Conservation (phyloP, 2,329 filamentous ascomycete species). For the Phoma sp. region DNA sequence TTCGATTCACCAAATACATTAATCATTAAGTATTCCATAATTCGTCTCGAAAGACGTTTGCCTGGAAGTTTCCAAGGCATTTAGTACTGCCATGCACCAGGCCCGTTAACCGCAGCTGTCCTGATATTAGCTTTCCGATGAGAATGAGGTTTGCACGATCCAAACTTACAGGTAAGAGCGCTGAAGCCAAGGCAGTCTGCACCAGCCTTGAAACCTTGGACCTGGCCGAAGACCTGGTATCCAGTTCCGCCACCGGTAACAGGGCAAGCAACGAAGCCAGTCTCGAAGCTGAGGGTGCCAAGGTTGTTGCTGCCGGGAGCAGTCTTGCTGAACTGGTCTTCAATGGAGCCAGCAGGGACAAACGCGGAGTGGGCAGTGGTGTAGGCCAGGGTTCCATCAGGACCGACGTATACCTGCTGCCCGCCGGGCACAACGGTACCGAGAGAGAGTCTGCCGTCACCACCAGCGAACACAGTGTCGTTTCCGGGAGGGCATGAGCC, state of each 20-base stretch:
- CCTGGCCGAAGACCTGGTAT: conserved; percentile 46
- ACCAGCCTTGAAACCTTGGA: conserved; percentile 26
- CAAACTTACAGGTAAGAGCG: conserved; percentile 40
- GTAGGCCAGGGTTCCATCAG: conserved; percentile 63
- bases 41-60: conserved; percentile 11
- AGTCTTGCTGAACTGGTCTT: conserved; percentile 57
- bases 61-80: background rate
- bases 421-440: conserved; percentile 67
- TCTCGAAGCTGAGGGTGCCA: conserved; percentile 38
- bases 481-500: conserved; percentile 57
- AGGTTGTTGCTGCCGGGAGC: conserved; percentile 28
- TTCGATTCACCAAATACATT: conserved; percentile 9
- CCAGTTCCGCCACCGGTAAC: conserved; percentile 25
- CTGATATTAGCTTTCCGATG: conserved; percentile 18
- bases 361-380: conserved; percentile 62
- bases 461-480: conserved; percentile 55
- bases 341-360: conserved; percentile 60
- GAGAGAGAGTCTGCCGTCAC: conserved; percentile 43
- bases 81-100: conserved; percentile 50
- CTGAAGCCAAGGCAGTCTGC: conserved; percentile 46
- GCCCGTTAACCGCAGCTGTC: conserved; percentile 28
- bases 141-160: too few relatives aligned
- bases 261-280: conserved; percentile 47
- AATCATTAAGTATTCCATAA: conserved; percentile 9
- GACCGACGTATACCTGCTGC: conserved; percentile 65